Evolutionary conservation across 2,329 filamentous ascomycete species (phyloP).

Genomic region (Byssochlamys sp.): DNA sequence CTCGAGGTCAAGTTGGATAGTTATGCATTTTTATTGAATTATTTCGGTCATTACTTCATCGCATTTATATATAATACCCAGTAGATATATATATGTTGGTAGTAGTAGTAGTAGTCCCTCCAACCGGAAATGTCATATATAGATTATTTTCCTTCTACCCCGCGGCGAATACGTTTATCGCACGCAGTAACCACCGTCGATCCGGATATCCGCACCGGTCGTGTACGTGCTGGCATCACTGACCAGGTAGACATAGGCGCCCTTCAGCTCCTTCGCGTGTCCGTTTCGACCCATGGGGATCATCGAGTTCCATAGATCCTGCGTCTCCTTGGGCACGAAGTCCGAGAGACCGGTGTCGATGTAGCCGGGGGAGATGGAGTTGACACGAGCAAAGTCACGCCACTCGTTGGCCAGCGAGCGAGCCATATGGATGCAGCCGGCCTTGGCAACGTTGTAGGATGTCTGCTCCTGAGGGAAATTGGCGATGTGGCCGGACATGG

Average conservation of each 20-base stretch:
- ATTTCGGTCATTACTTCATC: no score
- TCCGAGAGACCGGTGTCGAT: conserved; percentile 59
- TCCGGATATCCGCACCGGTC: conserved; percentile 39
- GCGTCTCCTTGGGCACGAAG: conserved; percentile 51
- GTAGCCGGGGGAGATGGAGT: conserved; percentile 59
- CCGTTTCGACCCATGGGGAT: conserved; percentile 53
- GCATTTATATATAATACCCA: no score
- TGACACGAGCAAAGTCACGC: conserved; percentile 59
- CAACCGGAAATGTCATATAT: no score
- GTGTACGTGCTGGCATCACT: conserved; percentile 42
- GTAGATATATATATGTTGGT: no score
- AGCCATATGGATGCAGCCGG: conserved; percentile 56
- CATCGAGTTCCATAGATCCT: conserved; percentile 51
- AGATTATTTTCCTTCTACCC: no score
- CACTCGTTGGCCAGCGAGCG: conserved; percentile 59
- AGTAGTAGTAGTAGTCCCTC: no score
- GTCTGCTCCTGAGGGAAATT: conserved; percentile 57
- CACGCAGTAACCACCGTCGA: conserved; percentile 42
- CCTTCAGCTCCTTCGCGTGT: conserved; percentile 58
- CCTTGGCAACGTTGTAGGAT: conserved; percentile 57
- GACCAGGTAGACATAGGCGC: conserved; percentile 42
- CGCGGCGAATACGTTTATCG: conserved; percentile 19
- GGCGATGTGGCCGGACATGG: conserved; percentile 49
- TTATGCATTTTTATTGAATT: no score
- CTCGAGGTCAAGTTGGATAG: no score